Evolutionary conservation across 2,329 filamentous ascomycete genomes (phyloP), one percentile per base, ranked within the genome.

Genomic region (Aspergillus ibericus): DNA sequence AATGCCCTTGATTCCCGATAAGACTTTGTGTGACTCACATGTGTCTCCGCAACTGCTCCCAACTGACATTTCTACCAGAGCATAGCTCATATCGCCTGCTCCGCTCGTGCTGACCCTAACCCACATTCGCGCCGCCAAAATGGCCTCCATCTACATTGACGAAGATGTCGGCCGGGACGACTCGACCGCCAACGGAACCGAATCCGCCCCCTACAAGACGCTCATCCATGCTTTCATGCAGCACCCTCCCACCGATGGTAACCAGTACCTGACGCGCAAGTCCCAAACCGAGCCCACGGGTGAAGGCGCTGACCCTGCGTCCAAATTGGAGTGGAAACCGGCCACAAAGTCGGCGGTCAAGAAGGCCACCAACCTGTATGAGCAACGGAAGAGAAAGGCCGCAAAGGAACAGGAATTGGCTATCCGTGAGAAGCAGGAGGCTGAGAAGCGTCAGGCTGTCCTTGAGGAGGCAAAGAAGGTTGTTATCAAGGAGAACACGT

Each of bases 381-480:
- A 92, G 66, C 82, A 83, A 63, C 86, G 91, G 76, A 90, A 91
- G 84, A 93, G 92, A 83, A 96, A 96, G 83, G 83, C 89, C 46
- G 85, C 85, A 67, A 92, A 92, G 78, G 89, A 90, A 75, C 83
- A 88, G 66, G 88, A 92, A 71, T 79, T 86, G 63, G 88, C 87
- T 56, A 86, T 88, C 47, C 84, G 88, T 56, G 86, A 91, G 75
- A 86, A 88, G 70, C 87, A 91, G 76, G 87, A 89, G 73, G 85
- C 88, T 61, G 85, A 88, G 66, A 87, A 89, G 71, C 85, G 89
- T 55, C 81, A 87, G 63, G 84, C 85, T 72, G 81, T 91, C 32
- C 81, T 96, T 32, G 91, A 96, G 72, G 90, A 93, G 66, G 90
- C 91, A 35, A 93, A 92, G 82, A 90, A 91, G 77, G 83, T 93